Conservation (phyloP, 2,329 filamentous ascomycete genomes). For the Phyllosticta paracitricarpa region DNA sequence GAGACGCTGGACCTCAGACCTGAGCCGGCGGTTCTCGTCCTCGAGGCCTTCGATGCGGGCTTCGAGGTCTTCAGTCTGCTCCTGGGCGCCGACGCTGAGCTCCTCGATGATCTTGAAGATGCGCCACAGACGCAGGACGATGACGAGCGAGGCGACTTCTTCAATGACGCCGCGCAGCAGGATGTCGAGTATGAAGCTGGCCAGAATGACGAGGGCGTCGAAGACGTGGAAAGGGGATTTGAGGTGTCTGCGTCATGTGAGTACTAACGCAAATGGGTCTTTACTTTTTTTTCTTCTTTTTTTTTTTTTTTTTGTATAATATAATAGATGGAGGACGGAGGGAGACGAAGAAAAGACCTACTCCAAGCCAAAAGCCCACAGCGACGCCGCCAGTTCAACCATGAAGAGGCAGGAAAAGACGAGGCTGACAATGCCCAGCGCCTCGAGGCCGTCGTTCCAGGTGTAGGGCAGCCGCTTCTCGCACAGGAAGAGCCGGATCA, state of each 20-base stretch:
- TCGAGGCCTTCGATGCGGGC: conserved; percentile 43
- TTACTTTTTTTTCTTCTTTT: not conserved
- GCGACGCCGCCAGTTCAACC: conserved; percentile 47
- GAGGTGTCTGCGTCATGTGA: conserved; percentile 19
- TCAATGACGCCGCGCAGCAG: conserved; percentile 49
- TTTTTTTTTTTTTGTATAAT: too few species aligned
- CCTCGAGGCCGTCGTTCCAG: conserved; percentile 30
- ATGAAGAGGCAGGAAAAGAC: conserved; percentile 57
- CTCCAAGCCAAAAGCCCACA: conserved; percentile 53
- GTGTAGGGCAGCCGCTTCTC: conserved; percentile 24
- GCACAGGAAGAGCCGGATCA: conserved; percentile 41
- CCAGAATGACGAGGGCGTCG: conserved; percentile 53
- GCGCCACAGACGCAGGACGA: conserved; percentile 57
- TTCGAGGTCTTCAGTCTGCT: conserved; percentile 51
- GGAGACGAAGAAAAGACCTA: conserved; percentile 28
- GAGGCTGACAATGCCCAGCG: conserved; percentile 44
- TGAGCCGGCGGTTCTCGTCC: conserved; percentile 41
- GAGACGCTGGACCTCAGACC: conserved; percentile 15
- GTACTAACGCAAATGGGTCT: not conserved
- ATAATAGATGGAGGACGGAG: not conserved
- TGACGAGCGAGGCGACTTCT: conserved; percentile 56
- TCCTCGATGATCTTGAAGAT: conserved; percentile 64
- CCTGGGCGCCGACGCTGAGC: conserved; percentile 51
- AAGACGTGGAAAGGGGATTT: conserved; percentile 48
- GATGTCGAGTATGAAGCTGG: conserved; percentile 53